Base-by-base conservation (phyloP, 495 filamentous ascomycete species). In the Neurospora sp. region DNA sequence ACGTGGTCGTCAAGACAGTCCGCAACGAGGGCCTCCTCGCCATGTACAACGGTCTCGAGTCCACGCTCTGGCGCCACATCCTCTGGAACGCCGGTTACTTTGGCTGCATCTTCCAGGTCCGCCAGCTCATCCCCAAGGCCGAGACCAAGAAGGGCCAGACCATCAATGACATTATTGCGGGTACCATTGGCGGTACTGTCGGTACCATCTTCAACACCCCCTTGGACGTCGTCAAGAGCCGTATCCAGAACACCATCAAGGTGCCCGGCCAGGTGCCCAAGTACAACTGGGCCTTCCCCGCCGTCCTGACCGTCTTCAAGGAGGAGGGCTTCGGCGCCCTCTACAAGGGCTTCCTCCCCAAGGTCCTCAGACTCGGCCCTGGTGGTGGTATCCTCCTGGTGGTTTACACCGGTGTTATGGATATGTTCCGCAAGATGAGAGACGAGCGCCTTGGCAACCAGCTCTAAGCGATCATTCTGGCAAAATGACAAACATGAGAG, bases 61-160 rank as follows among this genome's bases (percentile, higher is more conserved):
- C 91, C 46, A 99, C 96, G 37, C 85, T 98, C 81, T 99, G 96
- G 96, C 92, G 96, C 76, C 96, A 99, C 84, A 89, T 98, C 72
- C 87, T 98, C 73, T 99, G 96, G 96, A 99, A 99, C 82, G 88
- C 92, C 9, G 96, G 96, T 66, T 99, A 99, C 87, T 99, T 99
- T 82, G 96, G 96, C 78, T 94, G 93, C 84, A 99, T 99, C 83
- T 95, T 94, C 88, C 96, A 99, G 84, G 92, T 97, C 72, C 93
- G 93, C 78, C 87, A 88, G 66, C 85, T 97, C 77, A 80, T 99
- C 31, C 96, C 96, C 44, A 88, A 90, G 79, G 86, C 89, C 5
- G 88, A 91, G 72, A 92, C 91, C 82, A 97, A 97, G 88, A 85
- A 84, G 71, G 87, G 90, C 74, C 91, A 97, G 82, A 92, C 95